Evolutionary conservation across 164 flowering plant species (phyloP).

Genomic region (Warburgia ugandensis): DNA sequence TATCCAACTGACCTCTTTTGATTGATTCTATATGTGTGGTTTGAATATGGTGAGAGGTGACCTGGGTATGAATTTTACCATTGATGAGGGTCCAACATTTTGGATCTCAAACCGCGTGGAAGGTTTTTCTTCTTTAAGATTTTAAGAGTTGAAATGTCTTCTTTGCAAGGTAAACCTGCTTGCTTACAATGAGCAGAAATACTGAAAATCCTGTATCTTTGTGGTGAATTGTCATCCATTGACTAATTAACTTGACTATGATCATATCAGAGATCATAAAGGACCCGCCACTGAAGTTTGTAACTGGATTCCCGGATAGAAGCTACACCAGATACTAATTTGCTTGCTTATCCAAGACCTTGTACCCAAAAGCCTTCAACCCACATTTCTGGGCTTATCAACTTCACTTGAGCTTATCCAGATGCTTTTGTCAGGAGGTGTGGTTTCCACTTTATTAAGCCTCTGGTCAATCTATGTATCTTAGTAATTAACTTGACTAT

Average conservation of each 20-base stretch:
- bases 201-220: background rate
- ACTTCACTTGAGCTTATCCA: no score
- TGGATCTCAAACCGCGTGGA: background rate
- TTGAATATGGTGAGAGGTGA: background rate
- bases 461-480: no score
- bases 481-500: background rate
- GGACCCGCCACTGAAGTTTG: background rate
- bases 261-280: background rate
- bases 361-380: no score
- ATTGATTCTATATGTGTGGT: background rate
- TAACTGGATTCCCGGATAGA: background rate
- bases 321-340: no score
- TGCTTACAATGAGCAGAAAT: no score
- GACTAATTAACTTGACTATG: background rate
- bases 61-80: background rate
- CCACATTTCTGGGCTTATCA: no score
- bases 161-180: no score
- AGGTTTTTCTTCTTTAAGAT: background rate
- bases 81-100: background rate
- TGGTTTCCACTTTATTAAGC: no score
- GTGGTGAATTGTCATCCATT: background rate
- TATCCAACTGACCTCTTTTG: background rate
- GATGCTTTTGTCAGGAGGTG: no score
- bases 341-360: no score
- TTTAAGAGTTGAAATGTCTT: no score